phyloP scores from a whole-genome alignment of 106 monocot genomes.

The Narthecium ossifragum region DNA sequence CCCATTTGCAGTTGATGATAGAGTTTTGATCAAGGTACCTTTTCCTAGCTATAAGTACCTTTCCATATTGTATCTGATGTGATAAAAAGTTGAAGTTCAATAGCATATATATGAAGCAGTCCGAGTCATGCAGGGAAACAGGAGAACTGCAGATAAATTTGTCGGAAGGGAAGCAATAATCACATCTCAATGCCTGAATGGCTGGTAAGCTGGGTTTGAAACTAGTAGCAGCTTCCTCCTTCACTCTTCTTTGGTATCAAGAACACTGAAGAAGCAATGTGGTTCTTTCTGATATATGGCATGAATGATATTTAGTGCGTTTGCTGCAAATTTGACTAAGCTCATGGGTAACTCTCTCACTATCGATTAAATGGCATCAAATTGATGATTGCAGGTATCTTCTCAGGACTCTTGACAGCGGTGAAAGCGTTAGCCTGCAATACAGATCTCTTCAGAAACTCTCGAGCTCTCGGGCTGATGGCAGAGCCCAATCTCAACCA shows the following conservation, averaged over 20 bases:
- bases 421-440: constrained; percentile 78
- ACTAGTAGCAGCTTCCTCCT: too few relatives aligned
- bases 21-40: constrained; percentile 75
- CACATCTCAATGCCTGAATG: constrained; percentile 89
- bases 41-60: not conserved
- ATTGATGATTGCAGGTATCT: constrained; percentile 54
- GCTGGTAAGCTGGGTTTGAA: constrained; percentile 55
- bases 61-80: too few relatives aligned
- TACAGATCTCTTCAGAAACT: constrained; percentile 78
- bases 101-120: too few relatives aligned
- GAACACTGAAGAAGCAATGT: too few relatives aligned
- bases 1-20: constrained; percentile 75
- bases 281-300: too few relatives aligned
- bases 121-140: constrained; percentile 70
- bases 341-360: too few relatives aligned
- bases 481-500: constrained; percentile 18
- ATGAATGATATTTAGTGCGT: too few relatives aligned
- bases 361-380: not conserved
- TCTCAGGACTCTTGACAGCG: constrained; percentile 70
- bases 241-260: too few relatives aligned
- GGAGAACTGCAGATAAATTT: constrained; percentile 84
- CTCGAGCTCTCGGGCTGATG: constrained; percentile 14
- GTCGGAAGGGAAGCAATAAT: constrained; percentile 86
- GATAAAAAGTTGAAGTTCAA: constrained; percentile 1
- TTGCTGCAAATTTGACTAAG: too few relatives aligned